phyloP scores from a whole-genome alignment of 1,284 basidiomycete genomes.

The Earliella scabrosa region DNA sequence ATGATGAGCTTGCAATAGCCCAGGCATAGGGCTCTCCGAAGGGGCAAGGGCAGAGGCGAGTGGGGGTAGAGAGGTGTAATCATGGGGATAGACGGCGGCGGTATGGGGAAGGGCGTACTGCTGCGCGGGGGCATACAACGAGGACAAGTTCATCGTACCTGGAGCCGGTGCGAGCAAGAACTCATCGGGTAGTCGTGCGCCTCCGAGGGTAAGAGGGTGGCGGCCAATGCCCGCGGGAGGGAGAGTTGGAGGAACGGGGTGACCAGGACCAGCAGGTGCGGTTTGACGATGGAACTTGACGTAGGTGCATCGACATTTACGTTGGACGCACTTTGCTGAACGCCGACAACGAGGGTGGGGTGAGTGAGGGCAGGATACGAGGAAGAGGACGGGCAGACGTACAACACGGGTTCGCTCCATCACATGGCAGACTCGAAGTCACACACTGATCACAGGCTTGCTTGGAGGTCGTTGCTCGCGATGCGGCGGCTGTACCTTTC shows the following conservation, averaged over 20 bases:
- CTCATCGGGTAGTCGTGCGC: slow-evolving; percentile 36
- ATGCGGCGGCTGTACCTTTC: slow-evolving; percentile 63
- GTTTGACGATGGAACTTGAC: slow-evolving; percentile 87
- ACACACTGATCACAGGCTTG: slow-evolving; percentile 90
- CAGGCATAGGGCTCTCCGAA: slow-evolving; percentile 8
- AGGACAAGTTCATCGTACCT: slow-evolving; percentile 25
- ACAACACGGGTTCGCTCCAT: slow-evolving; percentile 83
- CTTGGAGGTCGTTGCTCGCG: slow-evolving; percentile 75
- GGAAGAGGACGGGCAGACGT: slow-evolving; percentile 38
- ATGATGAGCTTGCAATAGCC: slow-evolving; percentile 9
- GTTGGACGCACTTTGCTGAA: slow-evolving; percentile 80
- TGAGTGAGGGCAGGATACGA: slow-evolving; percentile 6
- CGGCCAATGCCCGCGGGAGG: slow-evolving; percentile 21
- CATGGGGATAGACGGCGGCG: slow-evolving; percentile 21
- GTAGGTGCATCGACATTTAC: slow-evolving; percentile 80
- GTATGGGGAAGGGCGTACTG: slow-evolving; percentile 25
- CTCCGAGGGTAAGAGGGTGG: slow-evolving; percentile 28
- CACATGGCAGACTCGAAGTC: slow-evolving; percentile 78
- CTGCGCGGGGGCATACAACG: slow-evolving; percentile 26
- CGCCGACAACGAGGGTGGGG: not conserved
- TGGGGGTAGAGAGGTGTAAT: slow-evolving; percentile 21
- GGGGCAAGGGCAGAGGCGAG: slow-evolving; percentile 19
- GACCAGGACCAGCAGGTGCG: slow-evolving; percentile 74
- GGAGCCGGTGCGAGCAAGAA: slow-evolving; percentile 32
- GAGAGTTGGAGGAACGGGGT: slow-evolving; percentile 38